A percentile compares a stretch with the other conserved stretches of the same genome.
Conservation (phyloP, 805 yeast genomes). For the Suhomyces prunicola region DNA sequence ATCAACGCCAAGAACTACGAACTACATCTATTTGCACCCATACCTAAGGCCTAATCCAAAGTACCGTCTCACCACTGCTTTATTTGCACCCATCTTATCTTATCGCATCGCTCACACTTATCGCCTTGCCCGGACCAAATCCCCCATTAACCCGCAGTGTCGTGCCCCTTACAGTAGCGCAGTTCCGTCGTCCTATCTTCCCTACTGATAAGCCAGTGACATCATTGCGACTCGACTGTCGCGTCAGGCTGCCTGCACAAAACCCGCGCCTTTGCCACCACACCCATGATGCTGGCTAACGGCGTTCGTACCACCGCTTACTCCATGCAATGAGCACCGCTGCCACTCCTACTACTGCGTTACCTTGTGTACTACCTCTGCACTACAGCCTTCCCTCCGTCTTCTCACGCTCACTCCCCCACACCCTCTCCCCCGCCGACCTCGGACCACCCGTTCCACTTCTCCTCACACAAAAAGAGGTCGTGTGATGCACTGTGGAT, state of each 20-base stretch:
- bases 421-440: not conserved
- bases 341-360: too few relatives aligned
- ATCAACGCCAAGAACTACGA: too few relatives aligned
- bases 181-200: not conserved
- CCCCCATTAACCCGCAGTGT: not conserved
- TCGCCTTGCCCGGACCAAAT: not conserved
- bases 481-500: conserved; percentile 6
- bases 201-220: not conserved
- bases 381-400: too few relatives aligned
- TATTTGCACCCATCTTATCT: too few relatives aligned
- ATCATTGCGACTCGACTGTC: not conserved
- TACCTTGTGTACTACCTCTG: too few relatives aligned
- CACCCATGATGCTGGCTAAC: not conserved
- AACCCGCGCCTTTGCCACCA: not conserved
- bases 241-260: not conserved
- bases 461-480: not conserved
- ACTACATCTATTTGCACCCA: too few relatives aligned
- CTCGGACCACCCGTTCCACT: not conserved
- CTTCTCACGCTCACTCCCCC: not conserved
- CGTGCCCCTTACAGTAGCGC: not conserved
- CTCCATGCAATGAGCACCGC: too few relatives aligned
- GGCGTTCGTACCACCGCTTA: too few relatives aligned
- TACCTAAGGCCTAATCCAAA: too few relatives aligned
- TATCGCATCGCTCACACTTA: not conserved
- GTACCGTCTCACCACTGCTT: too few relatives aligned